Evolutionary conservation across 179 eudicot genomes (phyloP).

Genomic region (Corrigiola litoralis): DNA sequence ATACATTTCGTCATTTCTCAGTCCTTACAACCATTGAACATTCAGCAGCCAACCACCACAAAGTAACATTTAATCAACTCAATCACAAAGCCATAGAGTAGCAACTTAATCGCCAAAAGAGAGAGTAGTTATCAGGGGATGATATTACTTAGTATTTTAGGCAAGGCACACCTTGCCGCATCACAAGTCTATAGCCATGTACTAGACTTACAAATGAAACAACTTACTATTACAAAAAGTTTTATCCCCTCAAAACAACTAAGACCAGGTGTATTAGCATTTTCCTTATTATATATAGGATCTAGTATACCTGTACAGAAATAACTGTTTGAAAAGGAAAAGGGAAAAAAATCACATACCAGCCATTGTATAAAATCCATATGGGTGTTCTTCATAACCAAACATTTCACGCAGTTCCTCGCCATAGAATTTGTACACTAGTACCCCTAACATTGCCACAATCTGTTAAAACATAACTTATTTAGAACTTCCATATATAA

Average conservation of each 20-base stretch:
- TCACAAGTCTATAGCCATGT: too few relatives aligned
- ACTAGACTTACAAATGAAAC: too few relatives aligned
- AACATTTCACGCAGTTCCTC: conserved; percentile 97
- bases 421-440: conserved; percentile 90
- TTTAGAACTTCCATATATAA: conserved; percentile 4
- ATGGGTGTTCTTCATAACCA: conserved; percentile 96
- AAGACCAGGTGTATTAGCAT: background rate
- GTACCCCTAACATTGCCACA: conserved; percentile 81
- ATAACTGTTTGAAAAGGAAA: background rate
- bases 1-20: background rate
- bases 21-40: background rate
- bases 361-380: conserved; percentile 93
- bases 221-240: too few relatives aligned
- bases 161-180: background rate
- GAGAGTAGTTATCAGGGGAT: background rate
- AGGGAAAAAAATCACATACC: conserved; percentile 44
- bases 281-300: background rate
- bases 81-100: background rate
- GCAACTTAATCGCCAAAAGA: background rate
- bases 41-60: background rate
- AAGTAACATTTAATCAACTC: background rate
- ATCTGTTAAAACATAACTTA: conserved; percentile 51
- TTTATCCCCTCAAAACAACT: background rate
- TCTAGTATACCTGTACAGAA: background rate
- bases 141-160: background rate